Evolutionary conservation across 345 rosid species (phyloP), one percentile per base, ranked within the genome.

Genomic region (Salix suchowensis): DNA sequence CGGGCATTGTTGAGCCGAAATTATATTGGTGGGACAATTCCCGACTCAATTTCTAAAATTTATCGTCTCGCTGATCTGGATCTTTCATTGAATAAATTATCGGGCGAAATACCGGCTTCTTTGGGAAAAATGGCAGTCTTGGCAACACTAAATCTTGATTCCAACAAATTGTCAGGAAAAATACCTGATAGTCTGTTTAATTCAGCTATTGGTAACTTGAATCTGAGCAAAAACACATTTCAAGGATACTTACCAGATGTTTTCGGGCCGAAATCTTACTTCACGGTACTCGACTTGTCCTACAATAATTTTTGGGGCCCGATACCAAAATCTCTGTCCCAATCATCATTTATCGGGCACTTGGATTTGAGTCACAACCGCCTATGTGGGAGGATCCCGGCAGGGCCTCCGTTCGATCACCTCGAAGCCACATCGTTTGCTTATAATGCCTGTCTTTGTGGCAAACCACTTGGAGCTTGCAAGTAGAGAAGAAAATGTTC

Each of bases 311-410:
- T 94, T 0, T 80, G 65, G 5, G 98, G 97, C 21, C 85, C 87
- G 55, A 82, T 94, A 23, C 97, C 98, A 52, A 90, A 77, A 68
- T 75, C 89, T 0, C 23, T 91, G 75, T 79, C 90, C 0, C 60
- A 72, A 18, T 96, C 98, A 4, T 74, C 92, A 48, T 94, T 74
- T 71, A 85, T 94, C 54, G 97, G 98, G 0, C 97, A 94, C 71
- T 71, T 94, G 80, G 98, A 92, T 84, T 80, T 94, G 82, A 94
- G 98, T 85, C 91, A 91, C 72, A 94, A 92, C 86, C 94, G 88
- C 80, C 88, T 94, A 0, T 91, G 98, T 10, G 97, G 98, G 26
- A 85, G 72, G 76, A 94, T 94, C 55, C 97, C 97, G 11, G 75
- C 67, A 1, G 98, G 97, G 2, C 73, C 87, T 2, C 98, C 98